Percentiles rank a stretch among this genome's conserved stretches.
These are phyloP conservation scores for Biscogniauxia marginata DNA, from an alignment of 2,329 filamentous ascomycete genomes.

Conservation along the genomic window DNA sequence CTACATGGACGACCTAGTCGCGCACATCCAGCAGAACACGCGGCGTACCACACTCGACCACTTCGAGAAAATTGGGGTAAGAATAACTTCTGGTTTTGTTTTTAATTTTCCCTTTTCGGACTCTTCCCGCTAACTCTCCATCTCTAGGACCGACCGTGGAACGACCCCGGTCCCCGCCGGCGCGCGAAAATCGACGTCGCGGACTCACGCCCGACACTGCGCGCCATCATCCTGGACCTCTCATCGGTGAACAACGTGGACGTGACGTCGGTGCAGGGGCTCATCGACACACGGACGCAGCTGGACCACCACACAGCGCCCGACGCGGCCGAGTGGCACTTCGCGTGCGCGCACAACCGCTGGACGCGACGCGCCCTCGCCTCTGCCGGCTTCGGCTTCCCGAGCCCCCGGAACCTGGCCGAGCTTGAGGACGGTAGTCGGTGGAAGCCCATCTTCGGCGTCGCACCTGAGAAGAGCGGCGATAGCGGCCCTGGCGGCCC, in stretches of 20 bases:
- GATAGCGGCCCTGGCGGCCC: conserved; percentile 6
- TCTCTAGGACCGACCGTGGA: conserved; percentile 41
- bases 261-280: conserved; percentile 52
- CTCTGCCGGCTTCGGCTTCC: conserved; percentile 51
- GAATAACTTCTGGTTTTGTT: conserved; percentile 16
- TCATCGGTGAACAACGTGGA: conserved; percentile 55
- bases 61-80: conserved; percentile 47
- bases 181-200: conserved; percentile 17
- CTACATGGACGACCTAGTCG: conserved; percentile 49
- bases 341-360: conserved; percentile 52
- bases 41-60: conserved; percentile 43
- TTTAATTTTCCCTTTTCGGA: conserved; percentile 1
- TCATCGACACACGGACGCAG: conserved; percentile 54
- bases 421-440: conserved; percentile 8
- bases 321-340: conserved; percentile 47
- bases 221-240: conserved; percentile 56
- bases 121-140: conserved; percentile 16
- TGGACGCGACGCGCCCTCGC: conserved; percentile 58
- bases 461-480: conserved; percentile 20
- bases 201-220: conserved; percentile 37
- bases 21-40: conserved; percentile 45
- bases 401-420: conserved; percentile 9
- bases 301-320: conserved; percentile 51
- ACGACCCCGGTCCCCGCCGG: conserved; percentile 33
- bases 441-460: conserved; percentile 27